phyloP scores from a whole-genome alignment of 192 early-diverging fungal species.

The Coemansia sp. region DNA sequence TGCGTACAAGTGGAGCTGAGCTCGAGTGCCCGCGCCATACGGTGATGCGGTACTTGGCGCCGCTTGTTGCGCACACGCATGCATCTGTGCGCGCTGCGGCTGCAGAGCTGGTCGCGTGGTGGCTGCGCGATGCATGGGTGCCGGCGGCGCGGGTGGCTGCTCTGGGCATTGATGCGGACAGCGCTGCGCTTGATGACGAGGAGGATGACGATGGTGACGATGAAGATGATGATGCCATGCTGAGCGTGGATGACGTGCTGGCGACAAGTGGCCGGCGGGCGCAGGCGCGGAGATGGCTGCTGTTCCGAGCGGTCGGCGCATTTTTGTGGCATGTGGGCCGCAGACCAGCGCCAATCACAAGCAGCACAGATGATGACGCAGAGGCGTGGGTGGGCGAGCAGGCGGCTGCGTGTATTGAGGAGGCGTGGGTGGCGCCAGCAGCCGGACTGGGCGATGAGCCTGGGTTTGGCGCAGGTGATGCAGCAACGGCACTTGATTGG shows the following conservation, averaged over 20 bases:
- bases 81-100: conserved; percentile 64
- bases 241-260: conserved; percentile 11
- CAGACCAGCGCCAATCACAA: background rate
- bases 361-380: background rate
- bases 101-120: conserved; percentile 61
- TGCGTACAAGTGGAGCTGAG: background rate
- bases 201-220: conserved; percentile 9
- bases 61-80: conserved; percentile 72
- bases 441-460: conserved; percentile 19
- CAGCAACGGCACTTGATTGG: conserved; percentile 24
- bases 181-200: conserved; percentile 5
- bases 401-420: conserved; percentile 40
- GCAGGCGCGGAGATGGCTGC: conserved; percentile 24
- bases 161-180: conserved; percentile 19
- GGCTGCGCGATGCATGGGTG: conserved; percentile 52
- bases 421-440: conserved; percentile 33
- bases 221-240: conserved; percentile 12
- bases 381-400: conserved; percentile 40
- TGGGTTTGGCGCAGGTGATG: conserved; percentile 1
- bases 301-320: conserved; percentile 33
- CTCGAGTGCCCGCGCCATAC: conserved; percentile 64
- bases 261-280: conserved; percentile 1
- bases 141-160: conserved; percentile 29
- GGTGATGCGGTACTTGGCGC: conserved; percentile 56
- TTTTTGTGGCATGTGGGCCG: conserved; percentile 38